Evolutionary conservation across 306 rosid species (phyloP).

Genomic region (Prunus davidiana): DNA sequence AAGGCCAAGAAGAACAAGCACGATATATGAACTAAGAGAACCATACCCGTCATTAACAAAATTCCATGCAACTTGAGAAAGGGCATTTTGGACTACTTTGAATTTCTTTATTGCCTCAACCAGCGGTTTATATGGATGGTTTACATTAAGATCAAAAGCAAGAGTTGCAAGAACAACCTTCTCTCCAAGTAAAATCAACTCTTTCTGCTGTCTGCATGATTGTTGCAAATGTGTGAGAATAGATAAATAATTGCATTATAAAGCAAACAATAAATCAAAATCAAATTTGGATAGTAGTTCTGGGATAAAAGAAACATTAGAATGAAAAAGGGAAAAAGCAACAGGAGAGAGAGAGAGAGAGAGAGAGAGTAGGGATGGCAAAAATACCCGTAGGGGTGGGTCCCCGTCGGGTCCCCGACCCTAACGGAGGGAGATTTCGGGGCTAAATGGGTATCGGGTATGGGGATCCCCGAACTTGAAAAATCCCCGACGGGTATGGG

Average conservation of each 20-base stretch:
- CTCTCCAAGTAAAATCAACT: conserved; percentile 80
- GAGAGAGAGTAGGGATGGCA: no score
- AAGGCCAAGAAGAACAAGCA: conserved; percentile 43
- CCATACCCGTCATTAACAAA: conserved; percentile 97
- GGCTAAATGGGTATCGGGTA: no score
- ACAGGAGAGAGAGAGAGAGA: neutral
- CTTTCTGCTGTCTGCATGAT: conserved; percentile 84
- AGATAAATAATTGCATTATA: neutral
- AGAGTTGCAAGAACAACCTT: conserved; percentile 96
- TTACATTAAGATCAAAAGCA: conserved; percentile 89
- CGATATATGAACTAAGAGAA: conserved; percentile 32
- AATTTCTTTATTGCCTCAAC: conserved; percentile 99
- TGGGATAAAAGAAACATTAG: neutral
- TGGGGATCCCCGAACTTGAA: no score
- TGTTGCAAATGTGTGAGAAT: conserved; percentile 5
- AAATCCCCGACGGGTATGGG: no score
- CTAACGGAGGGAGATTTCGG: no score
- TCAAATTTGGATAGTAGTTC: neutral
- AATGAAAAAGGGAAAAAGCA: neutral
- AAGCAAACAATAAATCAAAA: neutral
- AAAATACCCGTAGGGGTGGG: no score
- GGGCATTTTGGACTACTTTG: conserved; percentile 99
- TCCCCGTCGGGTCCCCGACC: no score
- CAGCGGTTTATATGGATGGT: conserved; percentile 95
- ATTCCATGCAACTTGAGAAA: conserved; percentile 99